A percentile compares a stretch with the other conserved stretches of the same genome.
These are phyloP conservation scores for Camellia oleifera DNA, from an alignment of 179 eudicot species.

Conservation along the genomic window DNA sequence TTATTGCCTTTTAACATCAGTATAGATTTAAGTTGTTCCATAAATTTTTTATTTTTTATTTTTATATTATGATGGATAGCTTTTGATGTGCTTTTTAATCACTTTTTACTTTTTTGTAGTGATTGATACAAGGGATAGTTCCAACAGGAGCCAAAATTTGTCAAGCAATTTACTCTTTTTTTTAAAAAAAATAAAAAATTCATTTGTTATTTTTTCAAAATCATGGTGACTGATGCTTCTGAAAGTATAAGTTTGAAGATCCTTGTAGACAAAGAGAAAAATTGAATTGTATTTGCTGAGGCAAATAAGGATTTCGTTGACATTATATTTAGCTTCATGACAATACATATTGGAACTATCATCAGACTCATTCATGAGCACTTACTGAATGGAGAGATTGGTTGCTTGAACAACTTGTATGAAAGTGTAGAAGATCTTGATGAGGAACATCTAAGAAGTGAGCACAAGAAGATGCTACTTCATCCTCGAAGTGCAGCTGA, in stretches of 20 bases:
- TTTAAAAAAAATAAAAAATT: background rate
- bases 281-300: background rate
- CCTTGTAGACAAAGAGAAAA: background rate
- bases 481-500: slow-evolving; percentile 10
- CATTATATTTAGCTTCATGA: background rate
- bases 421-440: too few relatives aligned
- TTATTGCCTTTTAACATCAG: too few relatives aligned
- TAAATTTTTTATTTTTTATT: too few relatives aligned
- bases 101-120: background rate
- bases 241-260: background rate
- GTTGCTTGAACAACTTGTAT: too few relatives aligned
- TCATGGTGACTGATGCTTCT: background rate
- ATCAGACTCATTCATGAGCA: background rate
- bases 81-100: too few relatives aligned
- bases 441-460: background rate
- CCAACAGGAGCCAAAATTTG: background rate
- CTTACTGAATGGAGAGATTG: background rate
- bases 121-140: background rate
- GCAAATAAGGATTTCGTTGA: background rate
- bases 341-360: background rate
- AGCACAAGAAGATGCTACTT: background rate
- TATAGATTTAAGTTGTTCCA: too few relatives aligned
- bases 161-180: background rate
- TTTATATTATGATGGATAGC: too few relatives aligned
- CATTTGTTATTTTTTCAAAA: background rate